Conservation (phyloP, 192 early-diverging fungal species). For the Glomus cerebriforme region DNA sequence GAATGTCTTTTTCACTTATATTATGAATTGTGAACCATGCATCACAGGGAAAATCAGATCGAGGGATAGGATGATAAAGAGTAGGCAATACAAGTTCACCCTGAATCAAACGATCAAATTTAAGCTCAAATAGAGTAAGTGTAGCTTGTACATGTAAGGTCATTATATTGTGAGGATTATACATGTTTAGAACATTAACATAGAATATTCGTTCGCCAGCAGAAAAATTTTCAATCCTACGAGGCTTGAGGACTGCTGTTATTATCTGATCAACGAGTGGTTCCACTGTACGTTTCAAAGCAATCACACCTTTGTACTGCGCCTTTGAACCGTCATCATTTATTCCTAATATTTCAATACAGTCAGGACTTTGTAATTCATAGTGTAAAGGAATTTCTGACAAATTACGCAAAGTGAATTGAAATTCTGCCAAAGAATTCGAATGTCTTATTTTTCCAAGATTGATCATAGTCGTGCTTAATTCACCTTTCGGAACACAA, state of each 20-base stretch:
- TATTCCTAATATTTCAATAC: slow-evolving; percentile 46
- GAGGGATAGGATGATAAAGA: slow-evolving; percentile 65
- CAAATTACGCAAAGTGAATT: slow-evolving; percentile 64
- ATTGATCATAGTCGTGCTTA: slow-evolving; percentile 58
- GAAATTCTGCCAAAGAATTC: slow-evolving; percentile 69
- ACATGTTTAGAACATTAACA: slow-evolving; percentile 64
- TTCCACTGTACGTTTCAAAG: slow-evolving; percentile 37
- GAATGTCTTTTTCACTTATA: slow-evolving; percentile 72
- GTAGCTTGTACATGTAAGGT: slow-evolving; percentile 50
- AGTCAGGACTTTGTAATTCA: slow-evolving; percentile 50
- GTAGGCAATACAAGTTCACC: slow-evolving; percentile 74
- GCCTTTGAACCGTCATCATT: slow-evolving; percentile 1
- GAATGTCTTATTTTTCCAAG: slow-evolving; percentile 79
- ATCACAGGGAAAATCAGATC: slow-evolving; percentile 66
- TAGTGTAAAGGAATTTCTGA: slow-evolving; percentile 66
- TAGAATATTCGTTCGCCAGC: slow-evolving; percentile 51
- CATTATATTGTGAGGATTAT: slow-evolving; percentile 66
- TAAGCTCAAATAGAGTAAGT: slow-evolving; percentile 72
- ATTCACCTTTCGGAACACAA: slow-evolving; percentile 58
- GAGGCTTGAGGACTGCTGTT: slow-evolving; percentile 67
- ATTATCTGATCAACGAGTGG: slow-evolving; percentile 45
- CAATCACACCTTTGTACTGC: not conserved
- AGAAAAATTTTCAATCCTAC: slow-evolving; percentile 49
- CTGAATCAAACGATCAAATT: slow-evolving; percentile 68
- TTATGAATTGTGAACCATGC: slow-evolving; percentile 83